Conservation (phyloP, 176 grass and related monocot genomes). For the Alopecurus myosuroides region DNA sequence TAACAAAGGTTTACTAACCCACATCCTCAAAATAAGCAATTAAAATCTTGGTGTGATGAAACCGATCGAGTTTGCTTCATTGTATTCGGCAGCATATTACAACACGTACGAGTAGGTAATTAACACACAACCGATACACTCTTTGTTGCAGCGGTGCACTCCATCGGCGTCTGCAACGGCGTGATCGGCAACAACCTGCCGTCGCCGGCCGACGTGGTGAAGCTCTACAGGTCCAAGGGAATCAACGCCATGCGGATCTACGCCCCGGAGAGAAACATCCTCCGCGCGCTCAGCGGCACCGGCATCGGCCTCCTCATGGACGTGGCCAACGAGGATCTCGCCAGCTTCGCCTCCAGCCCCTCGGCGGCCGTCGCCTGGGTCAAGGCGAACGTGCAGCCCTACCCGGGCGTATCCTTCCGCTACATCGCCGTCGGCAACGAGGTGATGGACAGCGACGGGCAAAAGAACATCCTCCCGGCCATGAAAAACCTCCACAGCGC, state of each 20-base stretch:
- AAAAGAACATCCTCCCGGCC: constrained; percentile 47
- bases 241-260: constrained; percentile 62
- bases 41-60: neutral
- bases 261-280: constrained; percentile 21
- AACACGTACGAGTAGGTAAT: too few species aligned
- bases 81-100: neutral
- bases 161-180: constrained; percentile 76
- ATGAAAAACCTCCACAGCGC: constrained; percentile 55
- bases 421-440: constrained; percentile 81
- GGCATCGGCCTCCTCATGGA: constrained; percentile 46
- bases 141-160: constrained; percentile 7
- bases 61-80: neutral
- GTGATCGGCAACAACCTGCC: constrained; percentile 50
- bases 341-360: constrained; percentile 17
- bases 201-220: constrained; percentile 31
- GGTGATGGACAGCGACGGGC: constrained; percentile 4
- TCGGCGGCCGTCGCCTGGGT: constrained; percentile 44
- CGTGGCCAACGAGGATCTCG: constrained; percentile 28
- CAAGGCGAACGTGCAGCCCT: constrained; percentile 36
- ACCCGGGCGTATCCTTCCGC: constrained; percentile 32
- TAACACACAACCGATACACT: neutral
- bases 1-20: neutral
- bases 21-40: neutral
- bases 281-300: constrained; percentile 37
- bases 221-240: constrained; percentile 43